Evolutionary conservation across 2,329 filamentous ascomycete genomes (phyloP).

Genomic region (Ophiostoma populinum): DNA sequence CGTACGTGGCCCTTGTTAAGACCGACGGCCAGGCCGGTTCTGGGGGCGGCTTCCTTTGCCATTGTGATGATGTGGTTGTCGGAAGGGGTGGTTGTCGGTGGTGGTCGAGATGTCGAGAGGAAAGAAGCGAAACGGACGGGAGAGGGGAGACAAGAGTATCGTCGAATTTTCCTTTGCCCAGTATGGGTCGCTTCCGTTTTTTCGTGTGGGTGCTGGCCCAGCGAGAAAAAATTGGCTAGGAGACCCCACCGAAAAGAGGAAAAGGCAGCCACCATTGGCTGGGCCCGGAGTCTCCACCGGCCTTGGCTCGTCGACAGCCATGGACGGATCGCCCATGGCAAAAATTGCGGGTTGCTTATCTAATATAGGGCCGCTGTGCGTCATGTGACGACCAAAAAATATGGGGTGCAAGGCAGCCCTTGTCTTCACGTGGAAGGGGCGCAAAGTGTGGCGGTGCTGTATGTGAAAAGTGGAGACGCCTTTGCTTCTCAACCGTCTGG

Average conservation of each 20-base stretch:
- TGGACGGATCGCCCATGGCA: too few species aligned
- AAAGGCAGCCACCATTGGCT: not conserved
- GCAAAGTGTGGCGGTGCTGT: too few species aligned
- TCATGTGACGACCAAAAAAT: too few species aligned
- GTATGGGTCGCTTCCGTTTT: too few species aligned
- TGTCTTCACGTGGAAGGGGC: too few species aligned
- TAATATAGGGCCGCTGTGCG: constrained; percentile 1
- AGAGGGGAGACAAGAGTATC: not conserved
- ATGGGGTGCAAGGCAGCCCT: too few species aligned
- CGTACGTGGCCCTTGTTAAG: constrained; percentile 30
- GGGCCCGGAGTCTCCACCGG: too few species aligned
- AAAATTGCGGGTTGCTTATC: too few species aligned
- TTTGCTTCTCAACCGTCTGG: too few species aligned
- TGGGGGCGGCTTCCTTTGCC: constrained; percentile 41
- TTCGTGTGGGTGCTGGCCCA: constrained; percentile 5
- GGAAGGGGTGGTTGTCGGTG: constrained; percentile 13
- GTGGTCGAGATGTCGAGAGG: constrained; percentile 7
- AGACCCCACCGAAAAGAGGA: not conserved
- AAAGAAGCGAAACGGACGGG: not conserved
- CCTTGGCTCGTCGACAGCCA: too few species aligned
- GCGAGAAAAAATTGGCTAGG: too few species aligned
- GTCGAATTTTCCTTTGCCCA: constrained; percentile 1
- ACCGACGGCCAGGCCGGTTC: constrained; percentile 42
- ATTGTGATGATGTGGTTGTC: constrained; percentile 21
- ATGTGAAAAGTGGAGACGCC: too few species aligned